Evolutionary conservation across 2,329 filamentous ascomycete genomes (phyloP), one percentile per base, ranked within the genome.

Genomic region (Calcarisporium arbuscula): DNA sequence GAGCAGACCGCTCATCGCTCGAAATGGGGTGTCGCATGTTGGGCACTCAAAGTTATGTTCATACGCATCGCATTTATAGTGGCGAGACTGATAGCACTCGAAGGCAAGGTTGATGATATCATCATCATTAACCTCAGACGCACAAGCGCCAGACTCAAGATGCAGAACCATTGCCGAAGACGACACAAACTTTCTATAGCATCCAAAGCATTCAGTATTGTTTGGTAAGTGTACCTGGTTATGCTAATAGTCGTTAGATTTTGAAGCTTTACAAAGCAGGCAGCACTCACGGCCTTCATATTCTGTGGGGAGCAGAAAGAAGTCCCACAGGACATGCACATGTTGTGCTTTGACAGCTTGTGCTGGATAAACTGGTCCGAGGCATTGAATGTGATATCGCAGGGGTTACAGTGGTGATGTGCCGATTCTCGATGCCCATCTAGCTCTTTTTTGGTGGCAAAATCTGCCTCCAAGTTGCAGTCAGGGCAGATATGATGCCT

Each of bases 141-240:
- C 12, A n/a, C 49, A 53, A 4, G 26, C 32, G 5, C 36, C 40
- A n/a, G 33, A 32, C 27, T 53, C 51, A 0, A 53, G 35, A 26
- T 53, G 51, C 7, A 53, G 35, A 18, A 53, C 30, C 43, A 49
- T 46, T 5, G 49, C 50, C 2, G 49, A 51, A 2, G 42, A 11
- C 0, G 37, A 37, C 3, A 28, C 30, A 9, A 52, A 51, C 19
- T 9, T 25, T 4, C 44, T 18, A 3, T 28, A 2, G 11, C 49
- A 53, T 4, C 44, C 43, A 1, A 38, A 25, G 4, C 50, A 53
- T 14, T 46, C 22, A 1, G 44, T 9, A 2, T 11, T 23, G 9
- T 27, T 48, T 3, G 12, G 14, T 2, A 25, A 18, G 5, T 52
- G 51, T 8, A 20, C 36, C 11, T 41, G 37, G 10, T 21, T 26